Evolutionary conservation across 2,329 filamentous ascomycete species (phyloP), one percentile per base, ranked within the genome.

Genomic region (Dothidotthia symphoricarpi): DNA sequence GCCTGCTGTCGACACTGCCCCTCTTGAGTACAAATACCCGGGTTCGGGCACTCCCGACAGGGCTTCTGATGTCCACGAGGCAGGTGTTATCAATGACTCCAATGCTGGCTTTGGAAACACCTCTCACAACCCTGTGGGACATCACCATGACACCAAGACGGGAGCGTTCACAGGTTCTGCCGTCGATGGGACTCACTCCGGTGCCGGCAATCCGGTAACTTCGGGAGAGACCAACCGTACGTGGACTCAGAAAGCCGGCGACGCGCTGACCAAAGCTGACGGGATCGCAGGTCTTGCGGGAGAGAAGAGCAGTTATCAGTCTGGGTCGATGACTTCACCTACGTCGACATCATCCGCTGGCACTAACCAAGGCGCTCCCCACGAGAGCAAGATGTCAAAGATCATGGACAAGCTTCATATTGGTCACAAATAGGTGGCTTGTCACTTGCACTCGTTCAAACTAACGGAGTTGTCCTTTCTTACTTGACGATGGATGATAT

Each of bases 351-450:
- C 39, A 5, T 45, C 49, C 6, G 32, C 46, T 13, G 40, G 40
- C 25, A 48, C 34, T 13, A 54, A 34, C 35, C 57, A 45, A 22
- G 55, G 51, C 34, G 51, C 19, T 9, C 5, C 19, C 19, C 19
- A 68, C 38, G 58, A 55, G 26, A 33, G 48, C 37, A 80, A 80
- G 66, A 71, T 69, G 30, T 76, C 76, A 40, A 83, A 83, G 69
- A 77, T 86, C 66, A 86, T 85, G 76, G 75, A 77, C 39, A 86
- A 85, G 71, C 67, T 86, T 42, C 81, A 85, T 66, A 69, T 69
- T 42, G 61, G 64, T 15, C 47, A 52, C 46, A 66, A 63, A 43
- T 60, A 58, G 31, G 34, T 19, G 9, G 6, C 10, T 16, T 25
- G 7, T 16, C 9, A 9, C 6, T 16, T 10, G 13, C n/a, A 6